Conservation (phyloP, 352 stramenopile genomes). For the Globisporangium irregulare region DNA sequence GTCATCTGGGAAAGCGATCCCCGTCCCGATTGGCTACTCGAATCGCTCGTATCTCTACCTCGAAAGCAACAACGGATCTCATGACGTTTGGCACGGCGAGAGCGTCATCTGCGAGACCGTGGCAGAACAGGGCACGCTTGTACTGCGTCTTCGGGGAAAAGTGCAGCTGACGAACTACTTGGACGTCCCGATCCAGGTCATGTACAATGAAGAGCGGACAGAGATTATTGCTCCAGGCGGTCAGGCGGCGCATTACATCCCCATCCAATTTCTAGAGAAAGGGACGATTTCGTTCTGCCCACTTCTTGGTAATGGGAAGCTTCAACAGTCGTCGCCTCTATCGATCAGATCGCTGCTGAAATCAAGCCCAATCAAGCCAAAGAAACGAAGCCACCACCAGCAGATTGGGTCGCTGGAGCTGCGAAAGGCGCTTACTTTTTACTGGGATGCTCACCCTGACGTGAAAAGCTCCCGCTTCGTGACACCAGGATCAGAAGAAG, state of each 20-base stretch:
- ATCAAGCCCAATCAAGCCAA: slow-evolving; percentile 26
- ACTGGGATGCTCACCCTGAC: slow-evolving; percentile 51
- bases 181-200: slow-evolving; percentile 62
- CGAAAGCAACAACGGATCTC: slow-evolving; percentile 56
- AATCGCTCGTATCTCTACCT: slow-evolving; percentile 84
- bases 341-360: slow-evolving; percentile 60
- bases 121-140: slow-evolving; percentile 78
- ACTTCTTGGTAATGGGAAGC: slow-evolving; percentile 49
- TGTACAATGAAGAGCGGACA: slow-evolving; percentile 65
- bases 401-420: slow-evolving; percentile 59
- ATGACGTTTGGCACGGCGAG: slow-evolving; percentile 70
- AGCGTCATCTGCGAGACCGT: slow-evolving; percentile 86
- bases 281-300: slow-evolving; percentile 73
- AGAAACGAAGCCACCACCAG: slow-evolving; percentile 29
- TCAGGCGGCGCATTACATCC: slow-evolving; percentile 62
- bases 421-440: slow-evolving; percentile 70
- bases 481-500: not conserved
- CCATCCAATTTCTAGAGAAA: slow-evolving; percentile 74
- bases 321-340: slow-evolving; percentile 55
- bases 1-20: slow-evolving; percentile 61
- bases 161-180: slow-evolving; percentile 80
- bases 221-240: slow-evolving; percentile 51
- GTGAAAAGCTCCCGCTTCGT: slow-evolving; percentile 15
- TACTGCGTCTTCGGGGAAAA: slow-evolving; percentile 74
- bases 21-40: slow-evolving; percentile 84